Evolutionary conservation across 148 eudicot species (phyloP), one percentile per base, ranked within the genome.

Genomic region (Arctostaphylos glauca): DNA sequence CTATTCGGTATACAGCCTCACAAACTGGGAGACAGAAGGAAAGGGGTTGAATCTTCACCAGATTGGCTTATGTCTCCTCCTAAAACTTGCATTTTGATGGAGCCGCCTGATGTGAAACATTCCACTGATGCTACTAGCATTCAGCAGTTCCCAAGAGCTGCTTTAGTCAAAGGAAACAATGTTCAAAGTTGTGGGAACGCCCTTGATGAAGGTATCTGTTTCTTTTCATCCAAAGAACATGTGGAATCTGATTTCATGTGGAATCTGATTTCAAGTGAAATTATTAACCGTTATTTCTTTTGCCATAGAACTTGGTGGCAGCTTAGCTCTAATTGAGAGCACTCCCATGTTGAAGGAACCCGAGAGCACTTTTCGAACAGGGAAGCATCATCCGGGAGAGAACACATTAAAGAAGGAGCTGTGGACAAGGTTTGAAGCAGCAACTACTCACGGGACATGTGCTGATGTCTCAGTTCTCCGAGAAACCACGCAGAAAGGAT

Each of bases 351-450:
- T 86, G 88, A 93, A 89, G 89, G 95, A 84, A 31, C 89, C 88
- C 19, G 86, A 66, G 83, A 94, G 94, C 86, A 85, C 84, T 67
- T 68, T 86, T 19, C 81, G 54, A 74, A 83, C 77, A 46, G 90
- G 92, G 76, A 94, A 90, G 87, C 91, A 77, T 43, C 91, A 77
- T 43, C 92, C 95, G 44, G 99, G 99, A 77, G 99, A 96, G 86
- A 94, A 94, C 81, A 96, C 98, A 15, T 83, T 96, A 71, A 96
- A 96, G 92, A 94, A 82, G 84, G 99, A 96, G 85, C 88, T 96
- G 21, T 96, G 99, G 99, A 91, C 90, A 9, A 91, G 78, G 86
- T 94, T 96, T 74, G 98, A 96, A 84, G 99, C 93, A 83, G 95
- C 96, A 77, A 80, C 94, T 38, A 88, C 77, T 41, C 18, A 67